Evolutionary conservation across 2,329 filamentous ascomycete species (phyloP), one percentile per base, ranked within the genome.

Genomic region (Dactylellina drechsleri): DNA sequence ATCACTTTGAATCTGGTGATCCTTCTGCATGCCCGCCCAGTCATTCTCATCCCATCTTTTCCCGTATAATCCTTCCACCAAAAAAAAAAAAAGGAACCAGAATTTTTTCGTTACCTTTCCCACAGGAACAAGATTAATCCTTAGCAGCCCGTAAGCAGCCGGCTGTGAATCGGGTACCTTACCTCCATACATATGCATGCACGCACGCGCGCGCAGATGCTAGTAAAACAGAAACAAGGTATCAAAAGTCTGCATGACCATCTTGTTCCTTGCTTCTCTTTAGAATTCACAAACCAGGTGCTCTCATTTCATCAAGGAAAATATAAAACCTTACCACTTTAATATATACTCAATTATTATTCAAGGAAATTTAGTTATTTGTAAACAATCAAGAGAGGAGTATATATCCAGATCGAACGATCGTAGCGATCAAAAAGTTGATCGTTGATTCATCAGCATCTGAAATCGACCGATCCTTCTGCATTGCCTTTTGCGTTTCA

Each of bases 91-190:
- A 47, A 47, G 5, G 6, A 47, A 10, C 7, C 43, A 47, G 10
- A 23, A 43, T 43, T 43, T 18, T 4, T n/a, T 47, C 43, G 43
- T 47, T 47, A 7, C 5, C 43, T 12, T n/a, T 10, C 13, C 43
- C 53, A 40, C 15, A 56, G 53, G n/a, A 31, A 31, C 13, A 15
- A 31, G 28, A 36, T 31, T 18, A 52, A 52, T 52, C 20, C n/a
- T 28, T 31, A 57, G 53, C 53, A 57, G 2, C 31, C 1, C 1
- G 23, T 16, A 31, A 18, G 15, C 10, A 18, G 13, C 20, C 28
- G 54, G 13, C 36, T 36, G 54, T 58, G 43, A 57, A 45, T 60
- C 57, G 57, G 57, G 57, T 60, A 60, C 57, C 57, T 60, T 60
- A 43, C 57, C 47, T 60, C 57, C 41, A 20, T 23, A 49, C 23